Base-by-base conservation (phyloP, 306 rosid genomes). In the Gillenia trifoliata region DNA sequence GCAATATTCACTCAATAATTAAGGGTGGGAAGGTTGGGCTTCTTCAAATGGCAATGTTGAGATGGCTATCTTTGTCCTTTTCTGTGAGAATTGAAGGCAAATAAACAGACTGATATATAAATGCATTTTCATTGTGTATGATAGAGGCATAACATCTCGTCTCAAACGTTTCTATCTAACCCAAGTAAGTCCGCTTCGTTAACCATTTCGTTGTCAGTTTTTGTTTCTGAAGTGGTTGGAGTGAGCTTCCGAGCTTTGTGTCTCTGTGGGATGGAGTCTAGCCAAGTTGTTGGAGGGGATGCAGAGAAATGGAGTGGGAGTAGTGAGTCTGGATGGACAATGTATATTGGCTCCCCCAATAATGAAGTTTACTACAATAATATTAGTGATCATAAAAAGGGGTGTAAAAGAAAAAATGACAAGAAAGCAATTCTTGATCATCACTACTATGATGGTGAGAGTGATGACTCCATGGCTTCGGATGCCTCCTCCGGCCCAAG, bases 291-390 rank as follows among this genome's bases (percentile, higher is more conserved):
- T 66, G 84, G 72, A 78, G 74, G 52, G 57, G 75, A 71, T 61
- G 74, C 72, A 56, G 84, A 60, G 55, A 81, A 85, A 82, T 73
- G 75, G 59, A 76, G 75, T 64, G 79, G 68, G 34, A 41, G n/a
- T 71, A 91, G 85, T 68, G 96, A 88, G 67, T 91, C 93, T 75
- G 96, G 96, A 29, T 91, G 96, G 96, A 91, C 96, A 57, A 78
- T 75, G 61, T 91, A 91, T 63, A 82, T 90, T 73, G 88, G 86
- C 71, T 86, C 93, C 79, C 82, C 75, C 50, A 57, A 45, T 28
- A 10, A 29, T 8, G 54, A 17, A 31, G 82, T 52, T 34, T 3
- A 33, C 11, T 38, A 38, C 20, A 40, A 8, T 70, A 13, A 45
- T 43, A 56, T 8, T 23, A 10, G 5, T 71, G 33, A 8, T 34